Evolutionary conservation across 306 rosid genomes (phyloP).

Genomic region (Betula pendula): DNA sequence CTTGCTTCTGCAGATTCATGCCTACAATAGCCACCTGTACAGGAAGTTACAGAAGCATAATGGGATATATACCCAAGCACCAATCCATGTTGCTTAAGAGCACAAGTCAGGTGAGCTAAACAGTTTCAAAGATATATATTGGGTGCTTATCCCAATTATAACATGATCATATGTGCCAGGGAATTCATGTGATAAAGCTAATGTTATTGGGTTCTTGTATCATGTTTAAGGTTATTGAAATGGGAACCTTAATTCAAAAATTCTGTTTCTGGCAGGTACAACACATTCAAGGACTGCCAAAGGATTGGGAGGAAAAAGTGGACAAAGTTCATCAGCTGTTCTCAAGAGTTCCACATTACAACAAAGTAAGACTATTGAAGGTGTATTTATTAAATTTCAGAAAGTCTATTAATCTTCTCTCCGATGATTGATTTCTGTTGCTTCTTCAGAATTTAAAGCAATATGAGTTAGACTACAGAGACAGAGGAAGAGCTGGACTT

Average conservation of each 20-base stretch:
- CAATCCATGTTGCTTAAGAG: constrained; percentile 77
- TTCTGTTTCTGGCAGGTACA: constrained; percentile 45
- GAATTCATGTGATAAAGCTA: background rate
- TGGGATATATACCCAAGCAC: constrained; percentile 73
- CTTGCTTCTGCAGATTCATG: constrained; percentile 47
- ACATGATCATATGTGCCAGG: constrained; percentile 1
- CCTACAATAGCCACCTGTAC: constrained; percentile 78
- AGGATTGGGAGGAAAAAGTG: constrained; percentile 64
- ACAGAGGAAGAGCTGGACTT: constrained; percentile 75
- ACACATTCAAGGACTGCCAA: constrained; percentile 65
- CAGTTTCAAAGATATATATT: background rate
- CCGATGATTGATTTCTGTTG: constrained; percentile 3
- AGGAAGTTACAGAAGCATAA: constrained; percentile 81
- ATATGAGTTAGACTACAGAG: constrained; percentile 84
- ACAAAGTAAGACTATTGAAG: constrained; percentile 46
- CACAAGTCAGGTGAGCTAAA: constrained; percentile 54
- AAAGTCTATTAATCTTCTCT: background rate
- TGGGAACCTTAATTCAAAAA: background rate
- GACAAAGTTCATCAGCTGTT: constrained; percentile 66
- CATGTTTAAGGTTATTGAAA: background rate
- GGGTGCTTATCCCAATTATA: background rate
- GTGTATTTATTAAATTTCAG: background rate
- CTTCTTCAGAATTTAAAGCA: constrained; percentile 62
- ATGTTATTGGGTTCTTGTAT: constrained; percentile 8
- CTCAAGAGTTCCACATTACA: constrained; percentile 76